These are phyloP conservation scores for Malus sieversii DNA, from an alignment of 306 rosid species.

Conservation along the genomic window DNA sequence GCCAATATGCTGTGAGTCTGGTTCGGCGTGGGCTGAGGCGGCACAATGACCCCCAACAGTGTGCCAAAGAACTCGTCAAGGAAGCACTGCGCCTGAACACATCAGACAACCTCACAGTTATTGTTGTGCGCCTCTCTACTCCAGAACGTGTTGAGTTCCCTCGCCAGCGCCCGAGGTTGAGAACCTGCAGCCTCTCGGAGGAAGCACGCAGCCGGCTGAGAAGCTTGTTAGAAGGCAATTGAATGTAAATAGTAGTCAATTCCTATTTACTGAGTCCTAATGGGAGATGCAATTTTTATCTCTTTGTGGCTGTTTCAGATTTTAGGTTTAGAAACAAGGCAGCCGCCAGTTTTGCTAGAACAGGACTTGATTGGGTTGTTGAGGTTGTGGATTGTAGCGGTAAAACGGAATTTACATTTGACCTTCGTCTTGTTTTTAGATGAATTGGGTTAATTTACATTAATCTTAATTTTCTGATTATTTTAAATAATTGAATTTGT, in stretches of 20 bases:
- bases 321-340: conserved; percentile 30
- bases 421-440: background rate
- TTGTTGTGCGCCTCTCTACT: conserved; percentile 66
- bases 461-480: background rate
- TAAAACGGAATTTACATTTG: background rate
- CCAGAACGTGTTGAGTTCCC: conserved; percentile 34
- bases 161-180: conserved; percentile 47
- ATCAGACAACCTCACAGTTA: conserved; percentile 74
- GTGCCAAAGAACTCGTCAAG: conserved; percentile 68
- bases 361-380: background rate
- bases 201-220: conserved; percentile 51
- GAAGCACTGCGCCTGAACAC: conserved; percentile 73
- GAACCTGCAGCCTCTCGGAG: conserved; percentile 47
- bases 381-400: background rate
- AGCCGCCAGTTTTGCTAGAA: conserved; percentile 61
- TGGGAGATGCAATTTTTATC: conserved; percentile 13
- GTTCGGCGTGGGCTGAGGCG: conserved; percentile 77
- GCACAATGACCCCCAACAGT: conserved; percentile 70
- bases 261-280: conserved; percentile 16
- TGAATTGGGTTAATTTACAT: background rate
- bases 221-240: conserved; percentile 53
- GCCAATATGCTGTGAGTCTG: conserved; percentile 80
- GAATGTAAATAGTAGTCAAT: conserved; percentile 27
- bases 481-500: background rate
- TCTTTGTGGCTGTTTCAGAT: conserved; percentile 57